A percentile compares a stretch with the other conserved stretches of the same genome.
Evolutionary conservation across 2,329 filamentous ascomycete genomes (phyloP).

Genomic region (Pseudomassariella vexata): DNA sequence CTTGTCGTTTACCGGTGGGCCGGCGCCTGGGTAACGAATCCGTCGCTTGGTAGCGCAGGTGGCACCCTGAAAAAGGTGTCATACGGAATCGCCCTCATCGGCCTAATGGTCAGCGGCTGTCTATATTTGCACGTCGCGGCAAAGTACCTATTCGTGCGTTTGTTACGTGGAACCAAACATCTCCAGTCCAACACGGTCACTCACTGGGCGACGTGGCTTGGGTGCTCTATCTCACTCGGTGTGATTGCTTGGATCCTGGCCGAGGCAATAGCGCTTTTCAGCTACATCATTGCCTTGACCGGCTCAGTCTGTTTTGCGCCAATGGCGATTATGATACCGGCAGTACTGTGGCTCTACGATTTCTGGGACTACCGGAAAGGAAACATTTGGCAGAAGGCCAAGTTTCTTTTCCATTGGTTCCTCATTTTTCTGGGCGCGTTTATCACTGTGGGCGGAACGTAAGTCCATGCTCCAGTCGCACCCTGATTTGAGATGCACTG

Average conservation of each 20-base stretch:
- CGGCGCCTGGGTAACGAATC: slow-evolving; percentile 56
- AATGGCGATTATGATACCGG: slow-evolving; percentile 9
- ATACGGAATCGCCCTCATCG: slow-evolving; percentile 53
- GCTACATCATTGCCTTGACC: slow-evolving; percentile 8
- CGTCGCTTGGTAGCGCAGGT: slow-evolving; percentile 56
- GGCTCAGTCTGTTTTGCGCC: slow-evolving; percentile 11
- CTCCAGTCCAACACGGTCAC: slow-evolving; percentile 21
- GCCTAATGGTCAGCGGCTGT: slow-evolving; percentile 38
- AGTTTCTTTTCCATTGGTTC: slow-evolving; percentile 12
- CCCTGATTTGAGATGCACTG: neutral
- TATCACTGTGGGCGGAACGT: slow-evolving; percentile 13
- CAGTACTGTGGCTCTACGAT: slow-evolving; percentile 9
- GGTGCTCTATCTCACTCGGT: slow-evolving; percentile 14
- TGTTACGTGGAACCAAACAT: slow-evolving; percentile 22
- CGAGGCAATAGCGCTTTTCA: slow-evolving; percentile 11
- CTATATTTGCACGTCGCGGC: slow-evolving; percentile 24
- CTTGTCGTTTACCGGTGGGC: slow-evolving; percentile 58
- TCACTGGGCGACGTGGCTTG: slow-evolving; percentile 24
- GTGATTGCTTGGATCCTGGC: slow-evolving; percentile 9
- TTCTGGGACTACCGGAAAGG: slow-evolving; percentile 6
- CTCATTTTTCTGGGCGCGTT: slow-evolving; percentile 12
- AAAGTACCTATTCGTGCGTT: slow-evolving; percentile 27
- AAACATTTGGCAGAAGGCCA: slow-evolving; percentile 7
- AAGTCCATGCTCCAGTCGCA: slow-evolving; percentile 1
- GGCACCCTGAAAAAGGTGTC: slow-evolving; percentile 53